Base-by-base conservation (phyloP, 2,329 filamentous ascomycete genomes). In the Raffaelea ambrosiae region DNA sequence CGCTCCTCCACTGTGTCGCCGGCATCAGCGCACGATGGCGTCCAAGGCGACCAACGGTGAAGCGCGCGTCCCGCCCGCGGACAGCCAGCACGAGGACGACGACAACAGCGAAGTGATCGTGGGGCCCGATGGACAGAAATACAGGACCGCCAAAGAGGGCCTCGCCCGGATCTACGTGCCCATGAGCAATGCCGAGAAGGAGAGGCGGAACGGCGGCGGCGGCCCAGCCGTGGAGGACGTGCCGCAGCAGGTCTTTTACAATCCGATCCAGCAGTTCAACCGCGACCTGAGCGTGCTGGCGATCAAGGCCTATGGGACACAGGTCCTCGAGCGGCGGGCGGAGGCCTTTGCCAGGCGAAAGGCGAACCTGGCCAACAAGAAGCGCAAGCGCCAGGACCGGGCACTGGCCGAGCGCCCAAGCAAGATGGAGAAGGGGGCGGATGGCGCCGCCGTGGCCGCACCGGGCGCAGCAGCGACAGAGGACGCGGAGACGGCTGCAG, bases 211-310 rank as follows among this genome's bases (percentile, higher is more conserved):
- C 19, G 50, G 57, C 31, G 48, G 59, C 55, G 54, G 69, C 64
- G 57, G 66, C 48, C 62, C 63, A 7, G 65, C 72, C 48, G 76
- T 79, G 58, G 70, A 76, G 50, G 76, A 82, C 45, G 74, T 80
- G 56, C 73, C 81, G 36, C 77, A 83, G 56, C 85, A 91, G 58
- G 94, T 98, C 48, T 98, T 98, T 62, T 98, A 98, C 75, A 98
- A 98, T 58, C 91, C 93, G 0, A 96, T 98, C 47, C 93, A 98
- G 63, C 93, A 98, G 63, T 98, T 97, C 73, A 98, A 98, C 66
- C 85, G 94, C 42, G 93, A 98, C 62, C 68, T 98, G 55, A 96
- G 88, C 51, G 88, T 96, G 22, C 76, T 98, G 14, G 88, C 88
- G 1, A 95, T 98, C 64, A 88, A 87, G 60, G 86, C 86, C 0